Conservation (phyloP, 169 alveolate genomes). For the Neospora caninum region DNA sequence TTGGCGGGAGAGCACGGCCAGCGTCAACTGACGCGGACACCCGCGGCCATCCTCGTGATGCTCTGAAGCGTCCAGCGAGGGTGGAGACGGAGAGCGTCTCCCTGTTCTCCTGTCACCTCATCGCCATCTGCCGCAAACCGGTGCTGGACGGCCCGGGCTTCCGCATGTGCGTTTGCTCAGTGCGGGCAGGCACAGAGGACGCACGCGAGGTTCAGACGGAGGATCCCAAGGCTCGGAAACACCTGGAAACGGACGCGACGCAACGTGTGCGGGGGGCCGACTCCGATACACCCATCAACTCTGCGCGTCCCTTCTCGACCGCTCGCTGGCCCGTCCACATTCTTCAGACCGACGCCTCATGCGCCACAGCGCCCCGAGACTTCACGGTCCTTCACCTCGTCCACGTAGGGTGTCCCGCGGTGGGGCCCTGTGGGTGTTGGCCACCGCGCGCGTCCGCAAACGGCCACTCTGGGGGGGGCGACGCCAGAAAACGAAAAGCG, state of each 20-base stretch:
- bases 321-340: conserved; percentile 21
- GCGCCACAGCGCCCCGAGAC: conserved; percentile 27
- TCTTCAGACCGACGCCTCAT: conserved; percentile 25
- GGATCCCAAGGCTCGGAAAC: no score
- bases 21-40: no score
- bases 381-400: conserved; percentile 10
- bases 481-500: background rate
- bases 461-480: background rate
- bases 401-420: background rate
- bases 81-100: background rate
- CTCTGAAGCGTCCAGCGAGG: background rate
- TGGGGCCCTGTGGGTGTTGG: background rate
- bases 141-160: conserved; percentile 17
- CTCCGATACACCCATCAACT: background rate
- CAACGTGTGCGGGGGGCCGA: background rate
- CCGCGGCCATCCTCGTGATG: no score
- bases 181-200: background rate
- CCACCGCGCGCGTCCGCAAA: background rate
- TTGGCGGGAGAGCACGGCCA: no score
- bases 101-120: conserved; percentile 19
- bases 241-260: background rate
- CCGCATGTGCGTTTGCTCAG: conserved; percentile 28
- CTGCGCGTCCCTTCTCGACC: background rate
- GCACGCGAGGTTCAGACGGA: background rate
- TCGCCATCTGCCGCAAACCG: conserved; percentile 25